These are phyloP conservation scores for Sporopachydermia lactativora DNA, from an alignment of 805 yeast genomes.

Conservation along the genomic window DNA sequence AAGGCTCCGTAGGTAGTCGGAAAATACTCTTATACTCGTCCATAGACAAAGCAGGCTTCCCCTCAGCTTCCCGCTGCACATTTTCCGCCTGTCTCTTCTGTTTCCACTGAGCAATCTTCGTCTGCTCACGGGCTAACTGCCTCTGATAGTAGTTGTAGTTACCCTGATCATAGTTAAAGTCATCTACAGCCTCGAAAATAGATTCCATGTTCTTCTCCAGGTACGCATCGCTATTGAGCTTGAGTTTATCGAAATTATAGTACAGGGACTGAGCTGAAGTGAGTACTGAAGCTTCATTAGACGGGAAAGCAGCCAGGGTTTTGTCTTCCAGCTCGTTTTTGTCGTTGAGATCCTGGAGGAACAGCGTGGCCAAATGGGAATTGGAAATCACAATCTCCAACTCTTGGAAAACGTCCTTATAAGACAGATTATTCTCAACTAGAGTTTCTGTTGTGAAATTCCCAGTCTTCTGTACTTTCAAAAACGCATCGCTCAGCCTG, in stretches of 20 bases:
- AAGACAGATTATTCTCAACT: conserved; percentile 43
- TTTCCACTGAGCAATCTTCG: conserved; percentile 64
- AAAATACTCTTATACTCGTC: conserved; percentile 56
- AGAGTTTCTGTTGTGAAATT: conserved; percentile 56
- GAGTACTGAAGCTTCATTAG: conserved; percentile 2
- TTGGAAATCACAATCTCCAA: conserved; percentile 52
- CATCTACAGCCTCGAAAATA: conserved; percentile 55
- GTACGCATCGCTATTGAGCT: conserved; percentile 27
- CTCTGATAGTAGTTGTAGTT: conserved; percentile 76
- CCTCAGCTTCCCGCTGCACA: conserved; percentile 39
- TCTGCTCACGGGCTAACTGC: conserved; percentile 52
- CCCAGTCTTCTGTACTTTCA: conserved; percentile 34
- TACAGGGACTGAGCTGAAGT: conserved; percentile 1
- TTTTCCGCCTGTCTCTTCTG: conserved; percentile 55
- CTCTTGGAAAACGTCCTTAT: conserved; percentile 57
- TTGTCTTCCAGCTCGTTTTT: neutral
- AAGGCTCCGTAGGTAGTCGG: conserved; percentile 61
- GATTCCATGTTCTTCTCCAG: conserved; percentile 38
- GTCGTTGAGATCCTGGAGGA: conserved; percentile 21
- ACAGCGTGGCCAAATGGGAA: conserved; percentile 49
- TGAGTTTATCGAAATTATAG: conserved; percentile 23
- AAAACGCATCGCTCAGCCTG: conserved; percentile 49
- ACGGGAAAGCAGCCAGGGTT: neutral
- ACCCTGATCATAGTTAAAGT: conserved; percentile 63
- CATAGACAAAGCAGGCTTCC: conserved; percentile 31